A percentile compares a stretch with the other conserved stretches of the same genome.
phyloP scores from a whole-genome alignment of 1,284 basidiomycete species.

The Anthracocystis panici-leucophaei region DNA sequence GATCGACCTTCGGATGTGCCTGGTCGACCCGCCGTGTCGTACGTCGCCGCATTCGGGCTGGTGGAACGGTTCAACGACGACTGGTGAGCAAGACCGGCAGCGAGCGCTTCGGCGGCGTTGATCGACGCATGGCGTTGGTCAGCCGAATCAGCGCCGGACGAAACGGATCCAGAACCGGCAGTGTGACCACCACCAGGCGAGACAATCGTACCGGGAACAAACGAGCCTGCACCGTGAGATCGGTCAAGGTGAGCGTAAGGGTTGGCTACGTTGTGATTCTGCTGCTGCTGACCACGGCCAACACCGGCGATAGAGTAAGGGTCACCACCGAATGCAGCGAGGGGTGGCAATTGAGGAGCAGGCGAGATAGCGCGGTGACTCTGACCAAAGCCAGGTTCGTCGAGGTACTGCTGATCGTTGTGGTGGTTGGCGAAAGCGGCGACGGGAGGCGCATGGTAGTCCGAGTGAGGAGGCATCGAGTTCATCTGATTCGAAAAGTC shows the following conservation, averaged over 20 bases:
- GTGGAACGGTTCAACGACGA: constrained; percentile 28
- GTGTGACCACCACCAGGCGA: constrained; percentile 5
- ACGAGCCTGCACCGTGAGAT: constrained; percentile 21
- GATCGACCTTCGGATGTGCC: constrained; percentile 46
- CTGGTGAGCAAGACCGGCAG: constrained; percentile 42
- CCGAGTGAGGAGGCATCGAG: constrained; percentile 26
- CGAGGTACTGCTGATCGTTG: constrained; percentile 33
- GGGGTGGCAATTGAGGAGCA: constrained; percentile 55
- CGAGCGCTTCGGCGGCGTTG: constrained; percentile 35
- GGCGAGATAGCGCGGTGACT: constrained; percentile 32
- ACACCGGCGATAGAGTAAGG: constrained; percentile 59
- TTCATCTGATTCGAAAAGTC: constrained; percentile 28
- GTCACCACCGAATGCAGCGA: constrained; percentile 59
- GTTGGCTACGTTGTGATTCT: constrained; percentile 55
- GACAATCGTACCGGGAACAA: constrained; percentile 17
- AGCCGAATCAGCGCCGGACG: constrained; percentile 12
- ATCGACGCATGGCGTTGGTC: constrained; percentile 31
- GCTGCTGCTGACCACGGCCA: constrained; percentile 40
- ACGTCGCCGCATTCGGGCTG: constrained; percentile 1
- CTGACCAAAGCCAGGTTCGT: constrained; percentile 38
- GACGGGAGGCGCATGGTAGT: constrained; percentile 35
- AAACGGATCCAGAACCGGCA: constrained; percentile 32
- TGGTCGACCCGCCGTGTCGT: constrained; percentile 52
- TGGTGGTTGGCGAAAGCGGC: constrained; percentile 42
- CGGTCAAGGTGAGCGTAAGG: constrained; percentile 65